Conservation (phyloP, 768 basidiomycete genomes). For the Trametes villosa region DNA sequence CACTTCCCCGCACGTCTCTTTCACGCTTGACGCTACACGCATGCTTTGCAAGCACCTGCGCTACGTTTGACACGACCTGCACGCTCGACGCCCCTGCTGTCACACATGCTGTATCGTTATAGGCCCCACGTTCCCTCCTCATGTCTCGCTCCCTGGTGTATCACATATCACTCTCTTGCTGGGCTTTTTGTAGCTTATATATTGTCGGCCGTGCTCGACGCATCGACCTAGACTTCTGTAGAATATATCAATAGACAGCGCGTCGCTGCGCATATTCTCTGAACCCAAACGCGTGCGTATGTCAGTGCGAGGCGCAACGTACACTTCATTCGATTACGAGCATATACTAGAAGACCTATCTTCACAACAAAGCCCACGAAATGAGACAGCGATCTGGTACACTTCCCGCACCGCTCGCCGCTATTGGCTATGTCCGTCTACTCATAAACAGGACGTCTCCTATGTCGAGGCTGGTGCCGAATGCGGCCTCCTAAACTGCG, state of each 20-base stretch:
- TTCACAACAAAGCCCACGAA: too few relatives aligned
- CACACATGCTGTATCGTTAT: slow-evolving; percentile 23
- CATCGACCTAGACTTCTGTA: slow-evolving; percentile 18
- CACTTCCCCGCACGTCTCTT: not conserved
- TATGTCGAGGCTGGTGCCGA: too few relatives aligned
- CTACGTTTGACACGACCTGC: slow-evolving; percentile 17
- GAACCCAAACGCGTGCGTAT: too few relatives aligned
- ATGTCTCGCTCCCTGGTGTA: slow-evolving; percentile 14
- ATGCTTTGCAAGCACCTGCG: slow-evolving; percentile 16
- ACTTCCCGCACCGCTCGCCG: too few relatives aligned
- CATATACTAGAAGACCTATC: too few relatives aligned
- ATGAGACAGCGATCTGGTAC: too few relatives aligned
- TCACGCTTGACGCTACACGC: slow-evolving; percentile 11
- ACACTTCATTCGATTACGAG: too few relatives aligned
- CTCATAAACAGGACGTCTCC: too few relatives aligned
- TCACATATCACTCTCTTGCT: slow-evolving; percentile 4
- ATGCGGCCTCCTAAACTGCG: too few relatives aligned
- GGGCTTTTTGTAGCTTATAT: slow-evolving; percentile 21
- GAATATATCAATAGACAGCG: slow-evolving; percentile 1
- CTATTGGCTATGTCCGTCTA: too few relatives aligned
- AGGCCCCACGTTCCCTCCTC: slow-evolving; percentile 5
- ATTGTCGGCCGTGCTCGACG: slow-evolving; percentile 21
- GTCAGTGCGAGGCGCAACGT: too few relatives aligned
- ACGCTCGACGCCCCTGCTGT: slow-evolving; percentile 19
- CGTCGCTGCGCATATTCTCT: not conserved